Evolutionary conservation across 169 alveolate species (phyloP).

Genomic region (Cryptosporidium andersoni): DNA sequence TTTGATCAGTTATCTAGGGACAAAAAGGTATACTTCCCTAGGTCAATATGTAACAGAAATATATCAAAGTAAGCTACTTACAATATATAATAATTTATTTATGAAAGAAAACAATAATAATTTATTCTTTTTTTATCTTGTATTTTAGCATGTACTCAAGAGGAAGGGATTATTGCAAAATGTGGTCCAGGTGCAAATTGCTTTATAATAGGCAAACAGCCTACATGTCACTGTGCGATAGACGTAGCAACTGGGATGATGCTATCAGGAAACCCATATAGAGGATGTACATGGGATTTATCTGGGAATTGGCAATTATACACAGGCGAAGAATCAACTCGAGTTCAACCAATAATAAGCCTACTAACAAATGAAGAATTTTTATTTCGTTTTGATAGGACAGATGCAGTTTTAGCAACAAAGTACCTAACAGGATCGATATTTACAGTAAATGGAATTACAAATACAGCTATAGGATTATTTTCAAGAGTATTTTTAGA

Average conservation of each 20-base stretch:
- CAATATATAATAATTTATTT: neutral
- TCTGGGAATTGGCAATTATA: constrained; percentile 78
- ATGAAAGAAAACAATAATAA: neutral
- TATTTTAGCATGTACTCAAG: constrained; percentile 73
- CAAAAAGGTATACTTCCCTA: too few relatives aligned
- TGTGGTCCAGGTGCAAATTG: constrained; percentile 80
- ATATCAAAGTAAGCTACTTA: constrained; percentile 72
- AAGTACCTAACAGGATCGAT: constrained; percentile 75
- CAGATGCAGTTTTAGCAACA: constrained; percentile 76
- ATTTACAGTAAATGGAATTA: constrained; percentile 73
- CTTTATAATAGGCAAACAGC: constrained; percentile 73
- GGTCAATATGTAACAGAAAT: constrained; percentile 75
- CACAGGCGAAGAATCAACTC: constrained; percentile 69
- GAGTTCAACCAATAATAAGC: constrained; percentile 66
- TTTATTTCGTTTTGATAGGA: constrained; percentile 72
- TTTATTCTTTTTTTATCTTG: neutral
- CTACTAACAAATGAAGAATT: constrained; percentile 76
- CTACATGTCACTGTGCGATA: constrained; percentile 77
- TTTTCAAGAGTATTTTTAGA: constrained; percentile 72
- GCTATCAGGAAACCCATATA: constrained; percentile 79
- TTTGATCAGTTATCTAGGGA: neutral
- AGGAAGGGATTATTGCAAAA: constrained; percentile 75
- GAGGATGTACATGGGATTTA: constrained; percentile 80
- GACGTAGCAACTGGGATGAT: constrained; percentile 77
- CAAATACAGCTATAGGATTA: constrained; percentile 73